Evolutionary conservation across 768 basidiomycete species (phyloP).

Genomic region (Mycena galopus): DNA sequence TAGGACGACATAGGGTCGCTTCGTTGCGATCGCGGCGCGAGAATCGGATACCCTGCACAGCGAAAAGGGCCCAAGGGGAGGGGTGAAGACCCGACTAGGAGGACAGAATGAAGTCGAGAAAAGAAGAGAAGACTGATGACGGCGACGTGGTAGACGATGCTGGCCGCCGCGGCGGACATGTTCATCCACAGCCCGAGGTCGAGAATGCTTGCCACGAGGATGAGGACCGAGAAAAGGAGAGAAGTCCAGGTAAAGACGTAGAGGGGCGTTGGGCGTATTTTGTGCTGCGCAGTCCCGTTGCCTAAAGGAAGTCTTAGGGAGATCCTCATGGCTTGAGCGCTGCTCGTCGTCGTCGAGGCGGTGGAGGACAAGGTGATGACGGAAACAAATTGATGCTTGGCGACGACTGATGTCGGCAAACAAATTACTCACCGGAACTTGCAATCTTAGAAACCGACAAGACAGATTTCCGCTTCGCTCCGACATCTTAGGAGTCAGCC

Average conservation of each 20-base stretch:
- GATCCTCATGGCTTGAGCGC: neutral
- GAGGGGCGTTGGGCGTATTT: neutral
- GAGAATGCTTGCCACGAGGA: constrained; percentile 24
- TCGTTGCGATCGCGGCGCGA: too few species aligned
- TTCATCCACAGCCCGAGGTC: constrained; percentile 34
- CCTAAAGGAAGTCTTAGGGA: neutral
- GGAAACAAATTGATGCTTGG: neutral
- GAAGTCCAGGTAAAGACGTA: constrained; percentile 32
- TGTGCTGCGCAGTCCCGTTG: neutral
- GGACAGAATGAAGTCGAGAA: neutral
- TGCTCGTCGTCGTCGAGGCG: neutral
- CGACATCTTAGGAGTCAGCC: too few species aligned
- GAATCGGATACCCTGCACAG: too few species aligned
- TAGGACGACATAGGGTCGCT: too few species aligned
- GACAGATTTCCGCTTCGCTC: too few species aligned
- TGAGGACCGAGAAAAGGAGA: constrained; percentile 7
- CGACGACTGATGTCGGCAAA: too few species aligned
- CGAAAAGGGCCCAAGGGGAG: too few species aligned
- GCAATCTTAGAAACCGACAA: too few species aligned
- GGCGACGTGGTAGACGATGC: constrained; percentile 29
- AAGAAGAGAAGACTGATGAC: constrained; percentile 6
- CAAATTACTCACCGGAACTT: too few species aligned
- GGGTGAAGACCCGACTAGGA: neutral
- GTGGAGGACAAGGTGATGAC: neutral
- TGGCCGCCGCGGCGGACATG: constrained; percentile 22